Conservation (phyloP, 2,329 filamentous ascomycete species). For the Neofusicoccum kwambonambiense region DNA sequence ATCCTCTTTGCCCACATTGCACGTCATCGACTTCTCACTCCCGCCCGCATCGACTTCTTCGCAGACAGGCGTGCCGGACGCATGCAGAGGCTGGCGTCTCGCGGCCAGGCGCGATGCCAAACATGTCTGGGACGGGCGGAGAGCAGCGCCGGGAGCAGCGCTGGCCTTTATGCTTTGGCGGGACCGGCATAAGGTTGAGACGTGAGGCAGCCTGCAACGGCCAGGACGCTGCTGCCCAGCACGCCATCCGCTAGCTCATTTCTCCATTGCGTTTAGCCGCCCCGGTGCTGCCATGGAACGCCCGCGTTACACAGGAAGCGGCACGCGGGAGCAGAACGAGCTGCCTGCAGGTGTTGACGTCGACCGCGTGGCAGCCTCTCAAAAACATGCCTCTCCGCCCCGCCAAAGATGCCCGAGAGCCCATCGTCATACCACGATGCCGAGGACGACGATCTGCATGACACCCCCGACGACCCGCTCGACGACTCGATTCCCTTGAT, state of each 20-base stretch:
- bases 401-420: not conserved
- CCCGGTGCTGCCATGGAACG: conserved; percentile 2
- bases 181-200: not conserved
- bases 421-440: not conserved
- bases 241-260: conserved; percentile 5
- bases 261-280: not conserved
- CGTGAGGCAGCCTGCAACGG: not conserved
- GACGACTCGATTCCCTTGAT: not conserved
- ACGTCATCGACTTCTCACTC: not conserved
- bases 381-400: not conserved
- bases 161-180: not conserved
- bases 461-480: not conserved
- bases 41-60: not conserved
- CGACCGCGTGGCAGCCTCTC: not conserved
- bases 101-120: not conserved
- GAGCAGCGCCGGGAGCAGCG: not conserved
- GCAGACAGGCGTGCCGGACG: not conserved
- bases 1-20: not conserved
- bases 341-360: conserved; percentile 6
- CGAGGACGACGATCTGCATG: not conserved
- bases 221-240: not conserved
- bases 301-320: not conserved
- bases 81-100: not conserved
- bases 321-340: not conserved
- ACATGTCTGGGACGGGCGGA: too few relatives aligned